Percentiles rank a stretch among this genome's conserved stretches.
Evolutionary conservation across 371 early-diverging fungal genomes (phyloP).

Genomic region (Lichtheimia hyalospora): DNA sequence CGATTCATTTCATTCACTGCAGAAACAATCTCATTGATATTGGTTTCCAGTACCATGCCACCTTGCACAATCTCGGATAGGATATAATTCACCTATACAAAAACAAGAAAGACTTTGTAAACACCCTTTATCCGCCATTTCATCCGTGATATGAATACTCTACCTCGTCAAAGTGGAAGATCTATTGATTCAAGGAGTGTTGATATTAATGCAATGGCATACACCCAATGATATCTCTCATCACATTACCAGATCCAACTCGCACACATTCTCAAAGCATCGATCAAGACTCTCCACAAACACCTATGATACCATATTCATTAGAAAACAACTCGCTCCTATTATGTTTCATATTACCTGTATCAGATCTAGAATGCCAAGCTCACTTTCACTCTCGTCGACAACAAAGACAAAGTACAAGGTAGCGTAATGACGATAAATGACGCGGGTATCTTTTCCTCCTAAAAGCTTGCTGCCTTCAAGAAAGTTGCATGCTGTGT

Average conservation of each 20-base stretch:
- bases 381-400: slow-evolving; percentile 91
- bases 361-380: slow-evolving; percentile 93
- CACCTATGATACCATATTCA: slow-evolving; percentile 59
- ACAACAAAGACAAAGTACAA: slow-evolving; percentile 97
- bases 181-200: slow-evolving; percentile 31
- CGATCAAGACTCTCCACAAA: slow-evolving; percentile 94
- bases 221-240: background rate
- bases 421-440: slow-evolving; percentile 91
- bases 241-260: slow-evolving; percentile 81
- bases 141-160: background rate
- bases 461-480: slow-evolving; percentile 86
- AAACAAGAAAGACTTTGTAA: too few relatives aligned
- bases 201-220: background rate
- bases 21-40: slow-evolving; percentile 61
- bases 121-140: background rate
- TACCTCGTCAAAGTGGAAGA: slow-evolving; percentile 79
- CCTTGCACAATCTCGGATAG: slow-evolving; percentile 78
- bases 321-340: background rate
- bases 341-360: slow-evolving; percentile 55
- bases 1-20: slow-evolving; percentile 59
- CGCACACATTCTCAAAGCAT: slow-evolving; percentile 95
- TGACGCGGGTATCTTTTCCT: slow-evolving; percentile 85
- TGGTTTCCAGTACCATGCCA: slow-evolving; percentile 74
- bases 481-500: slow-evolving; percentile 89
- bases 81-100: slow-evolving; percentile 69